Conservation (phyloP, 1,284 basidiomycete genomes). For the Pisolithus thermaeus region DNA sequence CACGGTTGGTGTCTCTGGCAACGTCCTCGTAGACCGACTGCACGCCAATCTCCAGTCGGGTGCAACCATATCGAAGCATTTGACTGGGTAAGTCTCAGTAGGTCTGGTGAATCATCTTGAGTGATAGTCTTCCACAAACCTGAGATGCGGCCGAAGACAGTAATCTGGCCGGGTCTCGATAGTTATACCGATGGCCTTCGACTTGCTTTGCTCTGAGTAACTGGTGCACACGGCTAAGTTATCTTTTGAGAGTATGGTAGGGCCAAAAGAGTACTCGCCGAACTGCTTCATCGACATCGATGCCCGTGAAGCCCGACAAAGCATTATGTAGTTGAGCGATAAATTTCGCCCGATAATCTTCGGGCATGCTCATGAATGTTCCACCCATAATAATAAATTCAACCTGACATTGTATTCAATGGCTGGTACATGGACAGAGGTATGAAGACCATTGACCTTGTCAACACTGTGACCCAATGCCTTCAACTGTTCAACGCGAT, state of each 20-base stretch:
- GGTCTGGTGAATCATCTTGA: background rate
- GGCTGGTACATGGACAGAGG: background rate
- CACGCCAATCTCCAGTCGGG: constrained; percentile 95
- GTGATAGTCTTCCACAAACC: constrained; percentile 36
- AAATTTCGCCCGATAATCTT: constrained; percentile 91
- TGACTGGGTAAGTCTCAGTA: constrained; percentile 50
- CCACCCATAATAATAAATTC: constrained; percentile 99
- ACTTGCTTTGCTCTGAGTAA: constrained; percentile 95
- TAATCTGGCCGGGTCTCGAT: constrained; percentile 99
- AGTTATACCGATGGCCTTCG: constrained; percentile 98
- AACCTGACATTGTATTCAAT: constrained; percentile 48
- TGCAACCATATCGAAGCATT: constrained; percentile 99
- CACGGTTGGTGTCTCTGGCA: constrained; percentile 95
- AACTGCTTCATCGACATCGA: constrained; percentile 97
- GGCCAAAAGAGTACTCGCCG: constrained; percentile 37
- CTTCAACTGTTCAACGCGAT: constrained; percentile 92
- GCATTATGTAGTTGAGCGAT: constrained; percentile 97
- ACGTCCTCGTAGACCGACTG: constrained; percentile 99
- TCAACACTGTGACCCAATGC: constrained; percentile 95
- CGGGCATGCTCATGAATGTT: constrained; percentile 99
- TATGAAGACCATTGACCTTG: constrained; percentile 54
- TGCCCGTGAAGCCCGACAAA: constrained; percentile 89
- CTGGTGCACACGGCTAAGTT: constrained; percentile 30
- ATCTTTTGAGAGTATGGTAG: constrained; percentile 6
- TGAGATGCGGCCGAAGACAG: constrained; percentile 93